phyloP scores from a whole-genome alignment of 768 basidiomycete genomes.

The Mycena indigotica region DNA sequence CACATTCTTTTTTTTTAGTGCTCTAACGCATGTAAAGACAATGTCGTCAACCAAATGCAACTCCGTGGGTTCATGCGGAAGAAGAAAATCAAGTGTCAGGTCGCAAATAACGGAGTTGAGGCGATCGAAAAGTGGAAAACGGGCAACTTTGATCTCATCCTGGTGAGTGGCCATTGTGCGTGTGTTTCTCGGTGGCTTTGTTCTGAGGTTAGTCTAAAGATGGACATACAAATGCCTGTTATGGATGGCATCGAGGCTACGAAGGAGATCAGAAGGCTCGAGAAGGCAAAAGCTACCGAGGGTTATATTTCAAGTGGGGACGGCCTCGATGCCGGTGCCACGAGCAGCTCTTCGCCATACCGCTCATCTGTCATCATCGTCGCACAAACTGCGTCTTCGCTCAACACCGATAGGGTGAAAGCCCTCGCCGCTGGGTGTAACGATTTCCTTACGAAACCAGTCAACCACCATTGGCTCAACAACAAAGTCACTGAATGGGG shows the following conservation, averaged over 20 bases:
- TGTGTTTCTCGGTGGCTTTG: too few relatives aligned
- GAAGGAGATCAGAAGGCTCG: conserved; percentile 88
- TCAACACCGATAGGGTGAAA: conserved; percentile 93
- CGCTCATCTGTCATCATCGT: conserved; percentile 97
- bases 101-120: conserved; percentile 93
- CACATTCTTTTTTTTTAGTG: neutral
- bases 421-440: conserved; percentile 99
- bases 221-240: conserved; percentile 99
- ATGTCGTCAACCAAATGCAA: conserved; percentile 97
- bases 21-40: conserved; percentile 59
- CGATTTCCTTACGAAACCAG: conserved; percentile 97
- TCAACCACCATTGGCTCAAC: conserved; percentile 92
- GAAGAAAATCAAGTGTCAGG: conserved; percentile 93
- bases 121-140: conserved; percentile 94
- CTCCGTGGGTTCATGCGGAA: conserved; percentile 95
- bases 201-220: conserved; percentile 50
- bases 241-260: conserved; percentile 99
- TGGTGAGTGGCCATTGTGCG: conserved; percentile 61
- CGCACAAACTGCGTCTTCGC: conserved; percentile 94
- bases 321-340: conserved; percentile 51
- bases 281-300: conserved; percentile 65
- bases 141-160: conserved; percentile 91
- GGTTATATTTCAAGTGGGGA: conserved; percentile 72
- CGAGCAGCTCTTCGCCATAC: conserved; percentile 65
- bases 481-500: conserved; percentile 99